These are phyloP conservation scores for Colletotrichum salicis DNA, from an alignment of 2,329 filamentous ascomycete genomes.

Conservation along the genomic window DNA sequence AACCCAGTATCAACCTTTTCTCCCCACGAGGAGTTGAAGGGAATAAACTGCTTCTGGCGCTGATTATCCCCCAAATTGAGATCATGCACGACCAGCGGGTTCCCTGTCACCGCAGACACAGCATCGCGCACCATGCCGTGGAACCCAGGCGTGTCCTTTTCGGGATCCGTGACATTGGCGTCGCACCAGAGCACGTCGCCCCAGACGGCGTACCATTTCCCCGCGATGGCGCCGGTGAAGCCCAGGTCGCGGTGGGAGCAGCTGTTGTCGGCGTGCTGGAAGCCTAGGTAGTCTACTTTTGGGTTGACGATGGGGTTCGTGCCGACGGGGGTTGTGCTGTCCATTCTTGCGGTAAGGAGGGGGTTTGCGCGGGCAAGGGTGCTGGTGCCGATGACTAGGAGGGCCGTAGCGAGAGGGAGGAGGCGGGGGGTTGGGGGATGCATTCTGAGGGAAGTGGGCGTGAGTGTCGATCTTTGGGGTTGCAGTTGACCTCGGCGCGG, in stretches of 20 bases:
- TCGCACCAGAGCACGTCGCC: slow-evolving; percentile 50
- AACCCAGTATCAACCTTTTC: slow-evolving; percentile 49
- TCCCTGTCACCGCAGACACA: slow-evolving; percentile 46
- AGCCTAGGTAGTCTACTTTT: slow-evolving; percentile 45
- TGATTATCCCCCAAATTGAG: slow-evolving; percentile 47
- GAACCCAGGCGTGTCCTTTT: slow-evolving; percentile 45
- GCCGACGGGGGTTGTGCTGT: slow-evolving; percentile 51
- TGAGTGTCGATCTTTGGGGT: slow-evolving; percentile 13
- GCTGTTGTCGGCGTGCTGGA: slow-evolving; percentile 50
- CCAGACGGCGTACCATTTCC: slow-evolving; percentile 52
- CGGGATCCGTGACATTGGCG: slow-evolving; percentile 45
- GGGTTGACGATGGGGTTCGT: slow-evolving; percentile 47
- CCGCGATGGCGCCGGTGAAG: slow-evolving; percentile 48
- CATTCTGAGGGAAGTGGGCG: slow-evolving; percentile 5
- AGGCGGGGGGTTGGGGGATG: neutral
- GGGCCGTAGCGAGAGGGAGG: slow-evolving; percentile 9
- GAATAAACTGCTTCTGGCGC: slow-evolving; percentile 50
- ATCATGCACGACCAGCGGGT: slow-evolving; percentile 49
- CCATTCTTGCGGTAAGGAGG: slow-evolving; percentile 36
- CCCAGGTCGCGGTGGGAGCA: slow-evolving; percentile 50
- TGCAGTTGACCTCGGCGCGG: slow-evolving; percentile 5
- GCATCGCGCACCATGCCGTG: slow-evolving; percentile 54
- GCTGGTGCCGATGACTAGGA: neutral
- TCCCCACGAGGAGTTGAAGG: slow-evolving; percentile 48
- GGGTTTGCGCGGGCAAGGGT: slow-evolving; percentile 3